Evolutionary conservation across 2,329 filamentous ascomycete species (phyloP), one percentile per base, ranked within the genome.

Genomic region (Pestalotiopsis sp.): DNA sequence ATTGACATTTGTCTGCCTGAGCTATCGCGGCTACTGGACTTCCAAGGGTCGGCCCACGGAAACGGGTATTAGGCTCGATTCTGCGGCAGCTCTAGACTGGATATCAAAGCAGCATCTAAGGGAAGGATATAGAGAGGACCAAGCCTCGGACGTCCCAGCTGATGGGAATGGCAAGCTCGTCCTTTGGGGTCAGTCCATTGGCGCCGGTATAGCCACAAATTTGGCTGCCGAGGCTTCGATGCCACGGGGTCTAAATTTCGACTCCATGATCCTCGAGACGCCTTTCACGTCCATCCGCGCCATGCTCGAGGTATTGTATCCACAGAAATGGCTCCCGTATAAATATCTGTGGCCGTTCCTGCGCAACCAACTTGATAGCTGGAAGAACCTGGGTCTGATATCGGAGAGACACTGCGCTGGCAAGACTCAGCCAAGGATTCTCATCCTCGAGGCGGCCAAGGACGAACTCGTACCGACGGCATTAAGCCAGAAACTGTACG

Each of bases 301-400:
- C 20, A 94, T 95, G 91, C 83, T 95, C 5, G 81, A 87, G 57
- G 89, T 88, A 1, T 78, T 95, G 2, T 95, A 95, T 75, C 92
- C 92, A 1, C 91, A 94, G 73, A 92, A 88, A 73, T 95, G 92
- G 92, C 82, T 95, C 6, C 93, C 93, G 0, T 95, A 95, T 77
- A 87, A 87, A 61, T 90, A 95, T 76, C 83, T 95, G 0, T 89
- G 89, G 84, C 91, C 91, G 0, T 94, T 95, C 75, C 83, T 95
- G 12, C 85, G 91, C 72, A 94, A 86, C 69, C 86, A 88, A 56
- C 79, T 90, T 45, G 85, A 90, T 71, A 89, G 83, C 71, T 85
- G 80, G 80, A 76, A 79, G 66, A 89, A 89, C 70, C 71, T 90
- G 38, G 81, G 78, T 3, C 66, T 76, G 36, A 83, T 90, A 41